Base-by-base conservation (phyloP, 768 basidiomycete species). In the Suillus alpinus region DNA sequence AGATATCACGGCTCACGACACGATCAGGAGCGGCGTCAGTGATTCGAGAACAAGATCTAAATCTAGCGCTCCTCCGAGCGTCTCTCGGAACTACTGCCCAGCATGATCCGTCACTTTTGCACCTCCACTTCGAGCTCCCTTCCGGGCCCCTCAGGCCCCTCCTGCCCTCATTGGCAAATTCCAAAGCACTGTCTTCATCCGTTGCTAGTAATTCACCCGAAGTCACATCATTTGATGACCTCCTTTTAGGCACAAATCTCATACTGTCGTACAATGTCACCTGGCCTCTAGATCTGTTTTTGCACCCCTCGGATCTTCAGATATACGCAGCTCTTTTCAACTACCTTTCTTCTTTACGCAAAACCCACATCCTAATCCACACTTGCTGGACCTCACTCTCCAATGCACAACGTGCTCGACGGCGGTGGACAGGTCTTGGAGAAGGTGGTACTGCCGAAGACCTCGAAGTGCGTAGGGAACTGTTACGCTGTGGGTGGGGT, bases 281-380 rank as follows among this genome's bases (percentile, higher is more conserved):
- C 0, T 97, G 93, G 93, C 94, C 94, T 0, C 80, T 96, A 44
- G 92, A 95, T 70, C 84, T 96, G 50, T 95, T 96, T 75, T 83
- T 97, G 26, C 86, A 92, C 57, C 78, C 86, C 23, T 77, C 86
- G 0, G 92, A 94, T 66, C 78, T 95, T 20, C 78, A 83, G 18
- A 81, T 85, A 39, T 96, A 97, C 67, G 85, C 85, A 3, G 82
- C 83, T 18, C 74, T 96, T 51, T 94, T 94, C 75, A 82, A 89
- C 4, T 95, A 92, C 75, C 79, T 96, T 10, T 88, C 91, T 10
- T 86, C 94, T 0, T 71, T 97, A 40, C 85, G 94, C 31, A 92
- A 93, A 69, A 91, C 90, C 0, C 94, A 95, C 67, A 87, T 85
- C 0, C 83, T 86, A 32, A 82, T 95, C 13, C 87, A 92, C 60